Evolutionary conservation across 2,329 filamentous ascomycete genomes (phyloP).

Genomic region (Paracorniculantispora psalliotae): DNA sequence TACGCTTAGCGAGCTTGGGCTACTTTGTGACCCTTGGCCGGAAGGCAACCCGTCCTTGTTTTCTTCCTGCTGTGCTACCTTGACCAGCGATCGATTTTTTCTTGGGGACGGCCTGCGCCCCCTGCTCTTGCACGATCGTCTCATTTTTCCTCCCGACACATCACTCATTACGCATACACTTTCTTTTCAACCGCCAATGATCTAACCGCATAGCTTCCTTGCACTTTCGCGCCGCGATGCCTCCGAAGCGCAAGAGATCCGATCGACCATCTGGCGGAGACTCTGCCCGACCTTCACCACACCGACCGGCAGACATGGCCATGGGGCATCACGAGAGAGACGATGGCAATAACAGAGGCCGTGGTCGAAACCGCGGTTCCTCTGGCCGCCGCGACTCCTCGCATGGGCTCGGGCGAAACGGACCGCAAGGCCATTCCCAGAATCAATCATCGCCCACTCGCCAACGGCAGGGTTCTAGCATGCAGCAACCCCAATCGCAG

Average conservation of each 20-base stretch:
- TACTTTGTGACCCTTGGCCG: background rate
- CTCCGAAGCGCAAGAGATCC: slow-evolving; percentile 56
- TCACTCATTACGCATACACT: background rate
- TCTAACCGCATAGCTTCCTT: slow-evolving; percentile 21
- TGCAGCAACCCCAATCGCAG: background rate
- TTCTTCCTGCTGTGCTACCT: background rate
- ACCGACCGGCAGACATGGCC: slow-evolving; percentile 53
- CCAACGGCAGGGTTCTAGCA: slow-evolving; percentile 12
- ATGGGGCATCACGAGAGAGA: slow-evolving; percentile 56
- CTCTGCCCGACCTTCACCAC: slow-evolving; percentile 53
- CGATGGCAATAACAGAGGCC: slow-evolving; percentile 42
- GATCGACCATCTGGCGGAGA: slow-evolving; percentile 44
- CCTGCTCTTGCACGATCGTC: background rate
- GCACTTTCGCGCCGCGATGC: slow-evolving; percentile 37
- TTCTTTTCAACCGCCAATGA: slow-evolving; percentile 27
- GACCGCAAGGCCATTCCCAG: slow-evolving; percentile 18
- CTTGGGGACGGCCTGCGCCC: background rate
- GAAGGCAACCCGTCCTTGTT: background rate
- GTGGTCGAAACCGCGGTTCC: slow-evolving; percentile 43
- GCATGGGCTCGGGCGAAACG: slow-evolving; percentile 29
- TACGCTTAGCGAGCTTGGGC: background rate
- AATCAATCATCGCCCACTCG: slow-evolving; percentile 5
- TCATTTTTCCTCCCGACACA: background rate
- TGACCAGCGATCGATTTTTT: slow-evolving; percentile 1
- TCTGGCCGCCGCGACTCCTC: slow-evolving; percentile 49